These are phyloP conservation scores for Diaporthe humulicola DNA, from an alignment of 2,329 filamentous ascomycete species.

Conservation along the genomic window DNA sequence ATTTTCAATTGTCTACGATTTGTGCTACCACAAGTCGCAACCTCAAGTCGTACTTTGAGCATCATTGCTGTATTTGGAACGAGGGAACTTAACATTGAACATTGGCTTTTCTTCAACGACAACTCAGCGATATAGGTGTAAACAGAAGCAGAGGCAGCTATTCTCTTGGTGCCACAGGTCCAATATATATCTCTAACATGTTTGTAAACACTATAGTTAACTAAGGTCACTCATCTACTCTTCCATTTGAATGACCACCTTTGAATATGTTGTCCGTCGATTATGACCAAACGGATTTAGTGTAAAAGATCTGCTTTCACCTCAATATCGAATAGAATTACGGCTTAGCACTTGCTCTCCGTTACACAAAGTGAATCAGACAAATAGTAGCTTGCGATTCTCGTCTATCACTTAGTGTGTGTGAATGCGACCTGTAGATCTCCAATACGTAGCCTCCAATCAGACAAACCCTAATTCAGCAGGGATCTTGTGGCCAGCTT, in stretches of 20 bases:
- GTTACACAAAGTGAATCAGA: background rate
- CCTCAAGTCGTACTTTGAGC: no score
- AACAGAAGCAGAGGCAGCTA: no score
- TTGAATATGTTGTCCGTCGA: background rate
- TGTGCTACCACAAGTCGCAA: background rate
- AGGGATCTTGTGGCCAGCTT: accelerated
- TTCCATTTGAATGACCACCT: background rate
- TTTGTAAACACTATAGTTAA: no score
- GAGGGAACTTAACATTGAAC: no score
- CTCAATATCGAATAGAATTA: background rate
- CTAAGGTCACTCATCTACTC: no score
- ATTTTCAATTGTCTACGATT: background rate
- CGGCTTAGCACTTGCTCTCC: accelerated
- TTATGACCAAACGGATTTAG: background rate
- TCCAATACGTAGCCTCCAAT: background rate
- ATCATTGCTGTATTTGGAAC: no score
- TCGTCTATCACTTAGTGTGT: background rate
- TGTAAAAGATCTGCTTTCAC: background rate
- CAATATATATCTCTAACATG: no score
- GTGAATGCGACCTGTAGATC: background rate
- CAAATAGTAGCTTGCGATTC: background rate
- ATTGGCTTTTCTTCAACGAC: no score
- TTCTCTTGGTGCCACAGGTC: no score
- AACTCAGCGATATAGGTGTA: no score
- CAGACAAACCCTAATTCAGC: background rate